A percentile compares a stretch with the other conserved stretches of the same genome.
Evolutionary conservation across 2,329 filamentous ascomycete genomes (phyloP).

Genomic region (Claviceps purpurea): DNA sequence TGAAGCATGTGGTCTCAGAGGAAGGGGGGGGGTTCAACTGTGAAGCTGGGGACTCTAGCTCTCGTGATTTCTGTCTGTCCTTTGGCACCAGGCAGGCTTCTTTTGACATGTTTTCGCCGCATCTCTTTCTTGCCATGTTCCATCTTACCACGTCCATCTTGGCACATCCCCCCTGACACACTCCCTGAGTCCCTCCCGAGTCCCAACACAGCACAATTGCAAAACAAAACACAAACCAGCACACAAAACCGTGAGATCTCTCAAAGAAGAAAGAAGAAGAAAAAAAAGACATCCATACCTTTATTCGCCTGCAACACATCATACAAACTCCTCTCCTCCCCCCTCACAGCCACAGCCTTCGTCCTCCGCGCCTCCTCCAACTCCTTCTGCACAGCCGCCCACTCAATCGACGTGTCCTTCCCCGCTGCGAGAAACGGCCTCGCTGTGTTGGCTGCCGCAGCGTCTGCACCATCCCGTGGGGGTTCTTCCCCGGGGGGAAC

Average conservation of each 20-base stretch:
- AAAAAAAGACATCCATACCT: slow-evolving; percentile 30
- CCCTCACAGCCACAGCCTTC: slow-evolving; percentile 35
- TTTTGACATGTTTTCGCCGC: no score
- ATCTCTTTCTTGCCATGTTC: no score
- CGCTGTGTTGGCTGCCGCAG: background rate
- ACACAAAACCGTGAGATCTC: background rate
- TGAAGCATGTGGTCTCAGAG: no score
- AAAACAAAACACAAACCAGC: background rate
- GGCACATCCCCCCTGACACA: no score
- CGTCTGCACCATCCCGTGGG: background rate
- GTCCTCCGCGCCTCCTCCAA: slow-evolving; percentile 46
- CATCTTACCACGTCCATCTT: no score
- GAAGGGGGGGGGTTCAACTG: no score
- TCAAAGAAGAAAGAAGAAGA: background rate
- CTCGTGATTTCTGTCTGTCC: no score
- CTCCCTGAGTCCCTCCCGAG: no score
- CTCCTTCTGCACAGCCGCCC: slow-evolving; percentile 51
- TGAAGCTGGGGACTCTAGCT: no score
- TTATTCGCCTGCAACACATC: slow-evolving; percentile 74
- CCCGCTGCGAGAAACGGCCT: background rate
- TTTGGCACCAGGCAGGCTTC: no score
- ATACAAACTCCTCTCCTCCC: slow-evolving; percentile 49
- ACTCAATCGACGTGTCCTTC: slow-evolving; percentile 29
- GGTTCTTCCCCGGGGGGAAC: slow-evolving; percentile 10
- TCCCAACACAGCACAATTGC: background rate